These are phyloP conservation scores for Leonotis leonurus DNA, from an alignment of 257 asterid species.

Conservation along the genomic window DNA sequence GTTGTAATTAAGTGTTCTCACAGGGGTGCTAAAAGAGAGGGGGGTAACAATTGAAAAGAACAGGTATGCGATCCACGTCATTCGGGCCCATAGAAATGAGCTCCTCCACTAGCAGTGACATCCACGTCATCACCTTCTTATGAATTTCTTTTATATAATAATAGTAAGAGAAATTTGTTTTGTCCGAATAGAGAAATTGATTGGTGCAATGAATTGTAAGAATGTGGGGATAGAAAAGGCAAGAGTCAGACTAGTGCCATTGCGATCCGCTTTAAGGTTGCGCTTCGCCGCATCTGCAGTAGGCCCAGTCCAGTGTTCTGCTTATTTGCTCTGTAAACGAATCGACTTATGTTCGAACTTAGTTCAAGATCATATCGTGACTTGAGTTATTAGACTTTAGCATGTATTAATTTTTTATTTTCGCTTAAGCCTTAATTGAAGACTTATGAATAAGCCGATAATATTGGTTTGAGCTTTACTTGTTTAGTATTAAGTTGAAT, in stretches of 20 bases:
- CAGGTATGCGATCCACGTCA: conserved; percentile 28
- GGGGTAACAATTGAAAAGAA: background rate
- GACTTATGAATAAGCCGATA: too few relatives aligned
- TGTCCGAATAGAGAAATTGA: background rate
- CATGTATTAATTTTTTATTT: too few relatives aligned
- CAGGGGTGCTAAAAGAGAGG: background rate
- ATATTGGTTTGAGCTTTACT: too few relatives aligned
- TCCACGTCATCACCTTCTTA: conserved; percentile 21
- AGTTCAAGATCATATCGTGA: too few relatives aligned
- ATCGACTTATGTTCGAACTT: too few relatives aligned
- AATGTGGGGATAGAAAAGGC: background rate
- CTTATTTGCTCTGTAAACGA: too few relatives aligned
- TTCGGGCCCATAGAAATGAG: conserved; percentile 4
- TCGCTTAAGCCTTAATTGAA: too few relatives aligned
- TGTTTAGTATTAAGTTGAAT: too few relatives aligned
- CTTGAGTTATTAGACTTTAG: too few relatives aligned
- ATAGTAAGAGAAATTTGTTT: background rate
- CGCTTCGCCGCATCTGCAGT: conserved; percentile 30
- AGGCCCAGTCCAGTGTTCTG: background rate
- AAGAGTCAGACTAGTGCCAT: conserved; percentile 7
- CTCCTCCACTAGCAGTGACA: conserved; percentile 29
- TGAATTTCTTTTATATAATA: background rate
- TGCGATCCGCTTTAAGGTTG: conserved; percentile 9
- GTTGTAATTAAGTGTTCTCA: background rate
- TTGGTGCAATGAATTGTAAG: background rate